phyloP scores from a whole-genome alignment of 129 eudicot species.

The Centella asiatica region DNA sequence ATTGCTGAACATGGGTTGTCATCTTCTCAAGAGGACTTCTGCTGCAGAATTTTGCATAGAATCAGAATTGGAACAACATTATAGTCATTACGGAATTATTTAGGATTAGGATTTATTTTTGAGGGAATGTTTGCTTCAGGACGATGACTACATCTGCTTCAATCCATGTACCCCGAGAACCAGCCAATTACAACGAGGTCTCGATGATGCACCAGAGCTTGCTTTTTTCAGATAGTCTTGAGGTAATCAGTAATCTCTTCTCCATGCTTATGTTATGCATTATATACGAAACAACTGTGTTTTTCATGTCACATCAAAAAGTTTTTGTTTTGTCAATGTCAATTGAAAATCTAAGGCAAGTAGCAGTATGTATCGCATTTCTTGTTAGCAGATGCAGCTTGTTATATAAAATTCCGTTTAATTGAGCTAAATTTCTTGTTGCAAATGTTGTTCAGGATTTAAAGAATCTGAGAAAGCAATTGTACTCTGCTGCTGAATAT shows the following conservation, averaged over 20 bases:
- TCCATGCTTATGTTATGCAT: constrained; percentile 1
- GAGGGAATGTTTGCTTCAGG: constrained; percentile 24
- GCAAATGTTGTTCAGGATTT: constrained; percentile 55
- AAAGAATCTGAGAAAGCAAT: constrained; percentile 77
- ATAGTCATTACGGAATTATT: background rate
- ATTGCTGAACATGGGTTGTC: background rate
- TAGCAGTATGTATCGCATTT: background rate
- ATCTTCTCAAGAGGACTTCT: background rate
- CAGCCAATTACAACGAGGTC: constrained; percentile 69
- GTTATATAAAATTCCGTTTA: background rate
- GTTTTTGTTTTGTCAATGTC: background rate
- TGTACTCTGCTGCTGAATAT: constrained; percentile 89
- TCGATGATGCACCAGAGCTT: constrained; percentile 81
- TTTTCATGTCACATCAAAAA: background rate
- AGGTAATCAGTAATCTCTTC: constrained; percentile 53
- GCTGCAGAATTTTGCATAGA: background rate
- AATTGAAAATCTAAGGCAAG: background rate
- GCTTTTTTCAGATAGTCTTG: constrained; percentile 75
- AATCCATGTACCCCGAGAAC: constrained; percentile 46
- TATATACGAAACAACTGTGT: background rate
- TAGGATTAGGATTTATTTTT: background rate
- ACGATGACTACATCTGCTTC: constrained; percentile 46
- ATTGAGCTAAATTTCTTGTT: background rate
- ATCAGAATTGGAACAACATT: background rate
- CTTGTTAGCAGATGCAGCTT: background rate